Base-by-base conservation (phyloP, 2,329 filamentous ascomycete genomes). In the Bipolaris cookei region DNA sequence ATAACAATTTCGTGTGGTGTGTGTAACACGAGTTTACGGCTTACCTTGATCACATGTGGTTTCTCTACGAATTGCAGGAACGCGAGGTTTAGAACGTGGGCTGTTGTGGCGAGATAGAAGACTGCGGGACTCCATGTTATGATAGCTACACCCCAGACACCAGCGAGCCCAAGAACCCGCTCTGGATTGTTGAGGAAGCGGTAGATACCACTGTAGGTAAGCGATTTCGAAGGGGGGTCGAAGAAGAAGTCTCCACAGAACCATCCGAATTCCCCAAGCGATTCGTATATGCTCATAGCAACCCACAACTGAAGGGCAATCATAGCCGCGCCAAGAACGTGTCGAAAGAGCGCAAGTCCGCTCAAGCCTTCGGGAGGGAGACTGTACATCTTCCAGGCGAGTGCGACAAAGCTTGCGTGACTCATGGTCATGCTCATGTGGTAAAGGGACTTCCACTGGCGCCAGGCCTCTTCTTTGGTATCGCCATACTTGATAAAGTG, bases 401-500 rank as follows among this genome's bases (percentile, higher is more conserved):
- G 92, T 16, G 92, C 91, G 58, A 94, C 83, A 76, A 97, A 97
- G 56, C 91, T 94, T 18, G 89, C 84, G 70, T 97, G 94, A 77
- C 90, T 94, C 86, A 97, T 88, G 54, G 88, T 87, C 85, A 94
- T 93, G 77, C 91, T 96, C 65, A 98, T 83, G 74, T 99, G 92
- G 71, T 97, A 97, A 70, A 96, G 87, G 30, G 90, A 92, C 78
- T 97, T 98, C 95, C 95, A 99, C 75, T 99, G 94, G 54, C 90
- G 88, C 95, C 95, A 99, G 3, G 94, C 94, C 77, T 98, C 95
- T 59, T 90, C 89, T 3, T 88, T 88, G 59, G 86, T 92, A 75
- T 98, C 95, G 60, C 95, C 95, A 70, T 90, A 97, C 76, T 99
- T 99, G 78, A 99, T 86, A 73, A 98, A 99, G 80, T 99, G 95